Evolutionary conservation across 805 yeast genomes (phyloP).

Genomic region (Candida bentonensis): DNA sequence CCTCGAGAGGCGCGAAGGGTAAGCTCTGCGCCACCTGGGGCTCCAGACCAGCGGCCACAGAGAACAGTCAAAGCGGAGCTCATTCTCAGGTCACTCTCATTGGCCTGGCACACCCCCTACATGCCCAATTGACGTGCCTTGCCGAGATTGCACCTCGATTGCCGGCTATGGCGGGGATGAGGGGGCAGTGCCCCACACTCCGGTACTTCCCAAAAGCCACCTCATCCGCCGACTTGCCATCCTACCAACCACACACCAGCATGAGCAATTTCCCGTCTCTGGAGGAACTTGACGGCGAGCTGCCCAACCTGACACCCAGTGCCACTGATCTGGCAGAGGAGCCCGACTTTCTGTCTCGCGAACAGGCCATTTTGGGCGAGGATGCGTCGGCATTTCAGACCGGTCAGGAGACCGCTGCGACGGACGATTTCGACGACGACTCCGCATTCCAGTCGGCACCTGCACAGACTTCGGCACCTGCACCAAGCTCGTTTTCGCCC

Average conservation of each 20-base stretch:
- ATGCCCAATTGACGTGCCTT: too few relatives aligned
- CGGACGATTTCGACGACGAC: slow-evolving; percentile 7
- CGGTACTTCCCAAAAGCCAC: too few relatives aligned
- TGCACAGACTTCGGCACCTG: slow-evolving; percentile 4
- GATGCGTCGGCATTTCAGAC: slow-evolving; percentile 25
- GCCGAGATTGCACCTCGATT: too few relatives aligned
- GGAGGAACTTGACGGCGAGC: slow-evolving; percentile 23
- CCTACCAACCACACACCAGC: slow-evolving; percentile 3
- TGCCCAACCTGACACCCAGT: slow-evolving; percentile 6
- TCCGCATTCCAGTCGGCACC: slow-evolving; percentile 4
- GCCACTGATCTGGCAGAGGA: slow-evolving; percentile 8
- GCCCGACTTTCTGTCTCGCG: slow-evolving; percentile 27
- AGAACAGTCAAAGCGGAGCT: too few relatives aligned
- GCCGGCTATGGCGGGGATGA: too few relatives aligned
- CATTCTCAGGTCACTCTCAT: too few relatives aligned
- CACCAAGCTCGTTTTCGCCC: slow-evolving; percentile 13
- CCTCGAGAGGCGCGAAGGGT: too few relatives aligned
- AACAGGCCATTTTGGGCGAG: slow-evolving; percentile 28
- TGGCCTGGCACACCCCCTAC: too few relatives aligned
- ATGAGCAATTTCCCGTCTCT: slow-evolving; percentile 21
- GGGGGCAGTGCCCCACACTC: too few relatives aligned
- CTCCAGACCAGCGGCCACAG: too few relatives aligned
- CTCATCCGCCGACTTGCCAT: slow-evolving; percentile 3
- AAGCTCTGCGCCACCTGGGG: too few relatives aligned
- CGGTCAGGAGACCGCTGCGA: slow-evolving; percentile 11